A percentile compares a stretch with the other conserved stretches of the same genome.
Conservation (phyloP, 1,139 yeast genomes). For the Zygoascus sp. region DNA sequence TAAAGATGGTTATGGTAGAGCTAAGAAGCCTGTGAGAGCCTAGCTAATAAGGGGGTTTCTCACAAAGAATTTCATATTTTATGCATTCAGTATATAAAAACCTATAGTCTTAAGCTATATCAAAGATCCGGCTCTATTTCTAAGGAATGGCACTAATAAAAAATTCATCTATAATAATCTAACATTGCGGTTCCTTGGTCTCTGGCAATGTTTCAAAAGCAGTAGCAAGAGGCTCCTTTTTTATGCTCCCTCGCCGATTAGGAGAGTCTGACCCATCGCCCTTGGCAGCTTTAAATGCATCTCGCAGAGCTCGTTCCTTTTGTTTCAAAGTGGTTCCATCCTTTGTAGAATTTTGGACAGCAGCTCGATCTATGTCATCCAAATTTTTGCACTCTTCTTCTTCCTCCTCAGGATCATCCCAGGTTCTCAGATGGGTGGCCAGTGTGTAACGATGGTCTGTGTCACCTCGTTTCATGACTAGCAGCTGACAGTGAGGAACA, state of each 20-base stretch:
- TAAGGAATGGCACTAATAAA: no score
- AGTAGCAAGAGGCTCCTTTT: neutral
- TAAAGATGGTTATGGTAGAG: conserved; percentile 90
- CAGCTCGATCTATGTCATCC: conserved; percentile 7
- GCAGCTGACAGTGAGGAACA: conserved; percentile 77
- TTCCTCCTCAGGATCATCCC: conserved; percentile 32
- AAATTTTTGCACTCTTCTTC: conserved; percentile 4
- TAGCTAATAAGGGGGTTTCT: neutral
- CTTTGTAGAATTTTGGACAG: neutral
- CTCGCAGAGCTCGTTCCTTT: conserved; percentile 17
- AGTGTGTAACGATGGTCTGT: conserved; percentile 30
- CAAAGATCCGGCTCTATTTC: neutral
- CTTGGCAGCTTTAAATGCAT: conserved; percentile 7
- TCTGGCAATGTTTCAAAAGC: neutral
- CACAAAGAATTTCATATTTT: neutral
- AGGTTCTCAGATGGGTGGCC: conserved; percentile 32
- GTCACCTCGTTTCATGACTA: conserved; percentile 63
- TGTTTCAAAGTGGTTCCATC: conserved; percentile 9
- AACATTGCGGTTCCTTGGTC: neutral
- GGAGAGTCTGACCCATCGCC: conserved; percentile 2
- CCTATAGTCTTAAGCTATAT: neutral
- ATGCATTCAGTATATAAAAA: neutral
- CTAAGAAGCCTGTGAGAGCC: conserved; percentile 52
- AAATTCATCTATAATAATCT: neutral
- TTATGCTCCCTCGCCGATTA: conserved; percentile 1